Evolutionary conservation across 768 basidiomycete genomes (phyloP), one percentile per base, ranked within the genome.

Genomic region (Phaeotremella skinneri): DNA sequence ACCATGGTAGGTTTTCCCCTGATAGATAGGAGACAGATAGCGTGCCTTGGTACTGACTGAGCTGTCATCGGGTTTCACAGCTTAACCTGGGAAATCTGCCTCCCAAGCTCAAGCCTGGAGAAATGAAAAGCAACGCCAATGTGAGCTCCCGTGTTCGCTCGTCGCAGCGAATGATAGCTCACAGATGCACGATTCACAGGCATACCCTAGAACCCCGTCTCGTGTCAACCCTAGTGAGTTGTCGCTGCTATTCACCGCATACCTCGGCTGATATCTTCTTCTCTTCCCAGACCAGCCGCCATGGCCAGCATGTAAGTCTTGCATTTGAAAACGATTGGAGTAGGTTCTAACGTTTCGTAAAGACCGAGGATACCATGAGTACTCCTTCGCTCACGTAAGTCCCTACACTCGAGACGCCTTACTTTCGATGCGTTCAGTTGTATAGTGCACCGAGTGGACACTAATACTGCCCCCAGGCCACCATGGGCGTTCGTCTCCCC

Each of bases 401-500:
- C 29, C 32, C 27, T 41, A n/a, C n/a, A n/a, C 11, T 45, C 43
- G 43, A 13, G 43, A 7, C n/a, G 20, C 16, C 9, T 6, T 37
- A 50, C 5, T 17, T n/a, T 37, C 16, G 16, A 37, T 20, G n/a
- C n/a, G n/a, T n/a, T n/a, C n/a, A n/a, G n/a, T n/a, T n/a, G n/a
- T n/a, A n/a, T n/a, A n/a, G n/a, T n/a, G n/a, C n/a, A n/a, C n/a
- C n/a, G n/a, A n/a, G n/a, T n/a, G n/a, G 13, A 49, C 23, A 2
- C 29, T 20, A 6, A 26, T 3, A 25, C 25, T 37, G 20, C 6
- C 13, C 23, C 23, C 4, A 93, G 78, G 93, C 91, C 30, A 94
- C 92, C 2, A 96, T 96, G 92, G 89, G 90, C 61, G 86, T 88
- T n/a, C 87, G 93, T 48, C 84, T 96, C 25, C 93, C 93, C 1